A percentile compares a stretch with the other conserved stretches of the same genome.
These are phyloP conservation scores for Cryptococcus sp. DNA, from an alignment of 1,284 basidiomycete genomes.

Conservation along the genomic window DNA sequence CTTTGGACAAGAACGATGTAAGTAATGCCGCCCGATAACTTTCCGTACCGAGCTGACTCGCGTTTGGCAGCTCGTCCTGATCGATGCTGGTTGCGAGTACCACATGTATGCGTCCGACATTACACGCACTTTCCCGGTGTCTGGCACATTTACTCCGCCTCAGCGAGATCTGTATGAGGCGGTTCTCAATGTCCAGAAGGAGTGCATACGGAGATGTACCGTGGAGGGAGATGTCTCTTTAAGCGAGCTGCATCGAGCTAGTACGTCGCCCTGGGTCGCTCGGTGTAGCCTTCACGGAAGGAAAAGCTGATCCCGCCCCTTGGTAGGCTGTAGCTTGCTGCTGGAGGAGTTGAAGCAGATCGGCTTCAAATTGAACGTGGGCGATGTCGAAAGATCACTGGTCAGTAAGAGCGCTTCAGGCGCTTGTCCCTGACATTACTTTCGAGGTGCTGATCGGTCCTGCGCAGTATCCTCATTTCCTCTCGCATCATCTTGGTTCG, in stretches of 20 bases:
- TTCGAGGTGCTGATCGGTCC: constrained; percentile 12
- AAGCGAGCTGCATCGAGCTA: constrained; percentile 76
- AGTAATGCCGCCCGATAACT: constrained; percentile 8
- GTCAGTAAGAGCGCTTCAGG: constrained; percentile 53
- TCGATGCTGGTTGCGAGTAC: constrained; percentile 89
- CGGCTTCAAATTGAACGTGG: constrained; percentile 69
- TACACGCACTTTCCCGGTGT: constrained; percentile 87
- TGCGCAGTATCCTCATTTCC: constrained; percentile 73
- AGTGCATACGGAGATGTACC: constrained; percentile 54
- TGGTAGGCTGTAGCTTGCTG: constrained; percentile 65
- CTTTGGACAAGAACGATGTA: constrained; percentile 67
- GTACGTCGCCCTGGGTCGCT: constrained; percentile 29
- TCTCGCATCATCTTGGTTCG: constrained; percentile 58
- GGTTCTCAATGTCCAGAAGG: constrained; percentile 58
- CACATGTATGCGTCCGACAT: constrained; percentile 95
- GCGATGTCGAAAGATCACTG: constrained; percentile 77
- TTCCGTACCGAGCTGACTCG: neutral
- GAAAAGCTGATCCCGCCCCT: neutral
- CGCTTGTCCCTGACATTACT: neutral
- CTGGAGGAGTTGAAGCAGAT: constrained; percentile 75
- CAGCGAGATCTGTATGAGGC: constrained; percentile 85
- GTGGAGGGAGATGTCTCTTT: constrained; percentile 63
- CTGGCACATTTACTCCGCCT: constrained; percentile 73
- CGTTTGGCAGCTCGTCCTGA: constrained; percentile 63
- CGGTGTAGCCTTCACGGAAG: neutral